Percentiles rank a stretch among this genome's conserved stretches.
Conservation (phyloP, 139 green algal genomes). For the Yamagishiella unicocca region DNA sequence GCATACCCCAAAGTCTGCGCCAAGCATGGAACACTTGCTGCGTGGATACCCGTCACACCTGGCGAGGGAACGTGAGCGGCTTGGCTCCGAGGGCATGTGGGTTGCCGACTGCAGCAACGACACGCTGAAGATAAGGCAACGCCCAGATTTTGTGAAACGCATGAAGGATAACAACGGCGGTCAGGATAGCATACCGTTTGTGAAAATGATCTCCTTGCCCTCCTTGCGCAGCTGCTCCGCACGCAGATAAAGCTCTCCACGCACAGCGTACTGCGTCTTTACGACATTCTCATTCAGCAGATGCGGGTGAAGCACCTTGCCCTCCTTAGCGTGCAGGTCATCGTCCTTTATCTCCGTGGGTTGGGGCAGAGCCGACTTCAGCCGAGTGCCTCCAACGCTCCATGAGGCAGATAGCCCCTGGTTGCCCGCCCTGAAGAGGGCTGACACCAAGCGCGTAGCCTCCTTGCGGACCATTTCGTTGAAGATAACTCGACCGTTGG, state of each 20-base stretch:
- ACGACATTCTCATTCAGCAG: slow-evolving; percentile 87
- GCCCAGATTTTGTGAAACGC: too few species aligned
- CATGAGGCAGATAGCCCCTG: slow-evolving; percentile 2
- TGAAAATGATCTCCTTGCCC: slow-evolving; percentile 96
- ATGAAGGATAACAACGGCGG: too few species aligned
- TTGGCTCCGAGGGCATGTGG: slow-evolving; percentile 92
- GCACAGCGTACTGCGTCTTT: slow-evolving; percentile 85
- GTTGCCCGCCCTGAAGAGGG: slow-evolving; percentile 12
- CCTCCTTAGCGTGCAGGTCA: slow-evolving; percentile 66
- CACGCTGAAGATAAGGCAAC: too few species aligned
- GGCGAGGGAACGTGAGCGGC: slow-evolving; percentile 90
- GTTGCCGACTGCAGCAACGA: slow-evolving; percentile 90
- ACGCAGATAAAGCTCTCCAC: slow-evolving; percentile 93
- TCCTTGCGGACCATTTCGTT: slow-evolving; percentile 43
- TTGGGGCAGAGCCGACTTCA: slow-evolving; percentile 43
- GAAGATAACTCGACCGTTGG: too few species aligned
- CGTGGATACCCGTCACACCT: slow-evolving; percentile 71
- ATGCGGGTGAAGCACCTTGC: slow-evolving; percentile 84
- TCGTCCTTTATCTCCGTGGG: slow-evolving; percentile 25
- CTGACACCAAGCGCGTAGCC: slow-evolving; percentile 6
- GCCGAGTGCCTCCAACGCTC: slow-evolving; percentile 19
- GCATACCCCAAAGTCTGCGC: too few species aligned
- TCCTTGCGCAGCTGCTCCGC: slow-evolving; percentile 85
- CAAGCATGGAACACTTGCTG: too few species aligned
- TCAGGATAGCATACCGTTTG: slow-evolving; percentile 78